A percentile compares a stretch with the other conserved stretches of the same genome.
Conservation (phyloP, 768 basidiomycete species). For the Lactifluus rugatus region DNA sequence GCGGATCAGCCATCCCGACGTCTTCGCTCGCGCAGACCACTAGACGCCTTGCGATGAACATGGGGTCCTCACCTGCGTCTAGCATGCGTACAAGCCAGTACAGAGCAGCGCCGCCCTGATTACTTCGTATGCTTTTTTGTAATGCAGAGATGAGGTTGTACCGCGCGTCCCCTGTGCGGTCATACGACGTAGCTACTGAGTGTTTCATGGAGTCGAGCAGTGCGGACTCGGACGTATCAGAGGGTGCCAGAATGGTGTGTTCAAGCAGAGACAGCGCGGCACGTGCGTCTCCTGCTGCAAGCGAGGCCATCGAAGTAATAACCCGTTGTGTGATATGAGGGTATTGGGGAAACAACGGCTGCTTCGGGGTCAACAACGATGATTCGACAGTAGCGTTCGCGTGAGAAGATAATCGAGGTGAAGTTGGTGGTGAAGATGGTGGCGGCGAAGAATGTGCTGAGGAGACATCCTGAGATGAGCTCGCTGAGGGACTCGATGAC, state of each 20-base stretch:
- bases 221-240: conserved; percentile 33
- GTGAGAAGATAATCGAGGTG: conserved; percentile 15
- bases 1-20: conserved; percentile 68
- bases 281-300: conserved; percentile 63
- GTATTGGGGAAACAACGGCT: conserved; percentile 20
- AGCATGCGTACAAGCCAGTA: conserved; percentile 88
- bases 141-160: conserved; percentile 82
- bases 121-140: conserved; percentile 75
- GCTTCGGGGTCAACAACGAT: neutral
- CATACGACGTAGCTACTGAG: conserved; percentile 59
- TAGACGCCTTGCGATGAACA: conserved; percentile 66
- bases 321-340: conserved; percentile 40
- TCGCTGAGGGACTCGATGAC: neutral
- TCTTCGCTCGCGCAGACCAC: conserved; percentile 81
- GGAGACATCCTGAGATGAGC: neutral
- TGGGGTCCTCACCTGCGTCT: conserved; percentile 67
- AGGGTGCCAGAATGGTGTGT: conserved; percentile 43
- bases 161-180: conserved; percentile 63
- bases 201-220: conserved; percentile 52
- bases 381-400: conserved; percentile 1
- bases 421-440: conserved; percentile 1
- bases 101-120: conserved; percentile 67
- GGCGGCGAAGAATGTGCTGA: neutral
- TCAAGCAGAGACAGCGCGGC: conserved; percentile 79
- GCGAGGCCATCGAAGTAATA: conserved; percentile 39